Conservation (phyloP, 345 rosid genomes). For the Aquilaria malaccensis region DNA sequence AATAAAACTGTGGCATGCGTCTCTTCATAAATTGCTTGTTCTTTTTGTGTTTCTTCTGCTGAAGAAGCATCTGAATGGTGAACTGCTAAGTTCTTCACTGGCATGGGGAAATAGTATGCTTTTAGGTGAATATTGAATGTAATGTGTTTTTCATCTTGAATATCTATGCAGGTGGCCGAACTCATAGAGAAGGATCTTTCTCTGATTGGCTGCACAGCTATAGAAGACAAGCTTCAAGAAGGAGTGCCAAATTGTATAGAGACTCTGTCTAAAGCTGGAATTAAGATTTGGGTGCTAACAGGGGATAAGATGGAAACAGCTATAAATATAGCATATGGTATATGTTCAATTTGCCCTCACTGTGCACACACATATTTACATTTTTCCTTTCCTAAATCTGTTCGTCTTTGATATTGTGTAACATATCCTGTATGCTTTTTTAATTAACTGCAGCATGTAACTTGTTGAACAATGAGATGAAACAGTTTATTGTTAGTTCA, state of each 20-base stretch:
- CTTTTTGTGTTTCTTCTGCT: no score
- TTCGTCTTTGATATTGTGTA: no score
- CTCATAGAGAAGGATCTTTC: slow-evolving; percentile 84
- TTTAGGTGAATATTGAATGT: neutral
- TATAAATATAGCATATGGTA: slow-evolving; percentile 96
- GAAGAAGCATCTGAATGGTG: no score
- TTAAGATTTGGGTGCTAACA: slow-evolving; percentile 96
- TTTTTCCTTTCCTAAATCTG: no score
- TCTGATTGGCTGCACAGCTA: slow-evolving; percentile 94
- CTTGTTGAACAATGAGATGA: slow-evolving; percentile 93
- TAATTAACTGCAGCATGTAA: slow-evolving; percentile 77
- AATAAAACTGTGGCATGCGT: no score
- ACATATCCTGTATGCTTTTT: slow-evolving; percentile 6
- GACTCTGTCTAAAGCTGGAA: slow-evolving; percentile 97
- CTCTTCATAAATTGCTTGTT: no score
- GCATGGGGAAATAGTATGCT: no score
- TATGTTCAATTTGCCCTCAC: slow-evolving; percentile 10
- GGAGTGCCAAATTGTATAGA: slow-evolving; percentile 97
- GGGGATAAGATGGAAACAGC: slow-evolving; percentile 99
- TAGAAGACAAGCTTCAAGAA: slow-evolving; percentile 99
- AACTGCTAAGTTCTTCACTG: neutral
- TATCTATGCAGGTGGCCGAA: slow-evolving; percentile 77
- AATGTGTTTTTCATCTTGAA: neutral
- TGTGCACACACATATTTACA: no score
- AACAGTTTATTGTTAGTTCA: slow-evolving; percentile 87